Evolutionary conservation across 163 green algal species (phyloP), one percentile per base, ranked within the genome.

Genomic region (Volvox carteri): DNA sequence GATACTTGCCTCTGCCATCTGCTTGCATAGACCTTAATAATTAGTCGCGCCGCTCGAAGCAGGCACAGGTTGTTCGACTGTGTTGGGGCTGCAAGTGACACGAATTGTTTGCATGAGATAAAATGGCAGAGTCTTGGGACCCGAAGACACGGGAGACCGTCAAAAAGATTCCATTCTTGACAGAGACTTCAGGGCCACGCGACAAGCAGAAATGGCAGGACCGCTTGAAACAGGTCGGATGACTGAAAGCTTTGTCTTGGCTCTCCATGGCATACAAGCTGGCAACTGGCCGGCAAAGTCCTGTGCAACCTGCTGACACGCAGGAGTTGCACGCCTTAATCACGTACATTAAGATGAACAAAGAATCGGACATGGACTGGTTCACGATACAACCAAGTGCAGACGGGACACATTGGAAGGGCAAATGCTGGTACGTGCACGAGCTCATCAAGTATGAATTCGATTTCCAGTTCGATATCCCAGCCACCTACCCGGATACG

Each of bases 361-460:
- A 99, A 90, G 94, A 94, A 0, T 95, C 91, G 12, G 98, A 99
- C 93, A 95, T 95, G 30, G 98, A 99, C 88, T 99, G 98, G 98
- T 99, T 99, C 94, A 99, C 93, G 19, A 98, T 99, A 78, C 93
- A 94, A 33, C 95, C 93, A 48, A 95, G 96, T 85, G 95, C 95
- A 16, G 90, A 92, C 33, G 91, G 92, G 21, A 85, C 88, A 18
- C 80, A 76, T 6, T 96, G 93, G 93, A 91, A 80, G 30, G 97
- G 97, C 41, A 98, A 97, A 88, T 99, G 96, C 92, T 99, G 97
- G 97, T 99, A 99, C 65, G 88, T 99, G 12, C 97, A 99, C 92
- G 96, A 99, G 56, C 94, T 98, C 21, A 93, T 99, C 37, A 97
- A 97, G 85, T 99, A 99, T 90, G 97, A 99, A 86, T 99, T 99